These are phyloP conservation scores for Dillenia suffruticosa DNA, from an alignment of 164 flowering plant genomes.

Conservation along the genomic window DNA sequence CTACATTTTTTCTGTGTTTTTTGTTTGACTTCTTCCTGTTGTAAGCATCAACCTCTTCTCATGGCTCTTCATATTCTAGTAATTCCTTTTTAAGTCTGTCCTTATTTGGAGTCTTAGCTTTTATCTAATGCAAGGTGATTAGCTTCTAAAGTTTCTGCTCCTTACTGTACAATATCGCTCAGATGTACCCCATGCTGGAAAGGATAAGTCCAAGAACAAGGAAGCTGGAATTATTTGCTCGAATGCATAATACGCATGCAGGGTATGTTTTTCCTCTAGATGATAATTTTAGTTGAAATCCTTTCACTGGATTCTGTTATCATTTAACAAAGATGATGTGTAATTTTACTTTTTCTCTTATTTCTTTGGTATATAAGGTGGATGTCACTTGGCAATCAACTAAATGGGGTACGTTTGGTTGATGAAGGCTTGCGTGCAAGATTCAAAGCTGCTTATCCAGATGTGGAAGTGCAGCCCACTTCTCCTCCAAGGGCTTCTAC, in stretches of 20 bases:
- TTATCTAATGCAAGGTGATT: background rate
- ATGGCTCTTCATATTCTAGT: background rate
- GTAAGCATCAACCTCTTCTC: background rate
- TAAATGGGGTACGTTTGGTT: slow-evolving; percentile 74
- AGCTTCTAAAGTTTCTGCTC: too few species aligned
- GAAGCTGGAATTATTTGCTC: slow-evolving; percentile 95
- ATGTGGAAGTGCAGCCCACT: slow-evolving; percentile 84
- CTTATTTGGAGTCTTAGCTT: too few species aligned
- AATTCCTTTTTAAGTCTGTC: background rate
- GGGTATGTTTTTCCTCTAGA: slow-evolving; percentile 51
- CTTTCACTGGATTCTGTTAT: too few species aligned
- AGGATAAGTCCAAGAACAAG: slow-evolving; percentile 97
- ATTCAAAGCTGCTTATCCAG: slow-evolving; percentile 97
- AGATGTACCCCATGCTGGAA: slow-evolving; percentile 99
- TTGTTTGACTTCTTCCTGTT: background rate
- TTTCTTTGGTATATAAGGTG: slow-evolving; percentile 43
- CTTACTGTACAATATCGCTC: slow-evolving; percentile 9
- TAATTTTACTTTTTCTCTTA: too few species aligned
- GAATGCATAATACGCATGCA: slow-evolving; percentile 96
- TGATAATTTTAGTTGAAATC: background rate
- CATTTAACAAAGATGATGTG: too few species aligned
- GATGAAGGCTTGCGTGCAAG: slow-evolving; percentile 94
- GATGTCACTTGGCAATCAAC: slow-evolving; percentile 95
- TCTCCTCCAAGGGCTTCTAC: slow-evolving; percentile 82
- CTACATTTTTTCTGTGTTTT: background rate